Evolutionary conservation across 2,329 filamentous ascomycete species (phyloP).

Genomic region (Aureobasidium musti): DNA sequence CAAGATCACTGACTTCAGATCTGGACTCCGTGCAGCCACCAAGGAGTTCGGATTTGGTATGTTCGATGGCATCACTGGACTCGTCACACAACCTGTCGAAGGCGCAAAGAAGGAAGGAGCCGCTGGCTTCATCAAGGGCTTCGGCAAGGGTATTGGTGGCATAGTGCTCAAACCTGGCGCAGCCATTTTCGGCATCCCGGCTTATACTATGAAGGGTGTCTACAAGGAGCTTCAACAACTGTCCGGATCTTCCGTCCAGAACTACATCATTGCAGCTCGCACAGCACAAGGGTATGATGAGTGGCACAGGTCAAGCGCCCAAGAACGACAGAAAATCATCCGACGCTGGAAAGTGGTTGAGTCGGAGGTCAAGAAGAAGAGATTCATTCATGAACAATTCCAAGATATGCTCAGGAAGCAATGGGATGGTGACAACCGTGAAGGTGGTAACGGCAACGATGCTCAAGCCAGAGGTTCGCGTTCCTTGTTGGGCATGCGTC

Average conservation of each 20-base stretch:
- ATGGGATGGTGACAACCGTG: slow-evolving; percentile 37
- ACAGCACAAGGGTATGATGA: slow-evolving; percentile 75
- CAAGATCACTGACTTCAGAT: slow-evolving; percentile 65
- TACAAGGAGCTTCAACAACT: slow-evolving; percentile 70
- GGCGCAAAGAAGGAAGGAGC: slow-evolving; percentile 64
- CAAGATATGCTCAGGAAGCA: slow-evolving; percentile 46
- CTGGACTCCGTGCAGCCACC: slow-evolving; percentile 49
- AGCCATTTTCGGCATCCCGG: slow-evolving; percentile 54
- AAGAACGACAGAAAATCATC: slow-evolving; percentile 66
- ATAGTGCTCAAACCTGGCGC: slow-evolving; percentile 73
- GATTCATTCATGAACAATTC: slow-evolving; percentile 59
- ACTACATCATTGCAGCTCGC: slow-evolving; percentile 76
- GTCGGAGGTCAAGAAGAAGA: slow-evolving; percentile 60
- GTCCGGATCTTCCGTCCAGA: slow-evolving; percentile 70
- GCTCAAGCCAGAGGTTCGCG: slow-evolving; percentile 3
- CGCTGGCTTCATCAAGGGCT: slow-evolving; percentile 70
- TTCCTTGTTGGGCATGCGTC: background rate
- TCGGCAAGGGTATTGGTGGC: slow-evolving; percentile 77
- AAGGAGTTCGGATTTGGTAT: slow-evolving; percentile 71
- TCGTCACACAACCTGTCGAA: slow-evolving; percentile 70
- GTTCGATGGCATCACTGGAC: slow-evolving; percentile 73
- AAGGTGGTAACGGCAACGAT: slow-evolving; percentile 20
- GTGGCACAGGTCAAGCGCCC: slow-evolving; percentile 54
- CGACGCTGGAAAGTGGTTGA: slow-evolving; percentile 64
- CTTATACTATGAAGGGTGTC: slow-evolving; percentile 75